Conservation (phyloP, 2,329 filamentous ascomycete genomes). For the Pseudovirgaria hyperparasitica region DNA sequence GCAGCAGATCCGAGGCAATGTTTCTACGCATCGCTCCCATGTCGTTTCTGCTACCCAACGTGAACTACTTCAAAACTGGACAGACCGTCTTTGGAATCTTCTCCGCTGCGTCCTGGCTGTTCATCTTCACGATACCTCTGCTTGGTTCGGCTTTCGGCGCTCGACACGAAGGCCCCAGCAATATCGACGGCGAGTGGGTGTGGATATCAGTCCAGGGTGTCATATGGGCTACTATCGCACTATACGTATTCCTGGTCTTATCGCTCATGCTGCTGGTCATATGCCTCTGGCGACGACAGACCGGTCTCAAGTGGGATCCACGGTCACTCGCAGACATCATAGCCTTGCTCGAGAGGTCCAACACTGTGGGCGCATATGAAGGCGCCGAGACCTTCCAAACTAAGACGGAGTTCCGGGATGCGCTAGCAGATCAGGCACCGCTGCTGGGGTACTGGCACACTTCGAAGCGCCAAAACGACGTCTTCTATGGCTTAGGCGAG, state of each 20-base stretch:
- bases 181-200: constrained; percentile 49
- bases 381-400: constrained; percentile 50
- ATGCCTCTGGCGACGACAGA: constrained; percentile 53
- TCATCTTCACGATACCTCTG: constrained; percentile 68
- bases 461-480: constrained; percentile 46
- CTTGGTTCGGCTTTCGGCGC: constrained; percentile 64
- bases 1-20: constrained; percentile 47
- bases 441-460: constrained; percentile 80
- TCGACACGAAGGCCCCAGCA: constrained; percentile 44
- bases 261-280: constrained; percentile 46
- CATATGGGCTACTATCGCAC: constrained; percentile 61
- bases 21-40: constrained; percentile 49
- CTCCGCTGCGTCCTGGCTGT: constrained; percentile 61
- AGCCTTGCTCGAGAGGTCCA: constrained; percentile 66
- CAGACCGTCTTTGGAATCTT: constrained; percentile 55
- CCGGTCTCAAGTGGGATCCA: constrained; percentile 76
- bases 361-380: constrained; percentile 60
- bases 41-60: constrained; percentile 55
- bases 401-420: constrained; percentile 40
- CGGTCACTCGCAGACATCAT: constrained; percentile 71
- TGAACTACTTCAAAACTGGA: constrained; percentile 55
- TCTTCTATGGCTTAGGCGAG: constrained; percentile 73
- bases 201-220: constrained; percentile 72
- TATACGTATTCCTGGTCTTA: constrained; percentile 57
- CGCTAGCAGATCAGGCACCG: constrained; percentile 47